These are phyloP conservation scores for Cyclanthera cordifolia DNA, from an alignment of 306 rosid species.

Conservation along the genomic window DNA sequence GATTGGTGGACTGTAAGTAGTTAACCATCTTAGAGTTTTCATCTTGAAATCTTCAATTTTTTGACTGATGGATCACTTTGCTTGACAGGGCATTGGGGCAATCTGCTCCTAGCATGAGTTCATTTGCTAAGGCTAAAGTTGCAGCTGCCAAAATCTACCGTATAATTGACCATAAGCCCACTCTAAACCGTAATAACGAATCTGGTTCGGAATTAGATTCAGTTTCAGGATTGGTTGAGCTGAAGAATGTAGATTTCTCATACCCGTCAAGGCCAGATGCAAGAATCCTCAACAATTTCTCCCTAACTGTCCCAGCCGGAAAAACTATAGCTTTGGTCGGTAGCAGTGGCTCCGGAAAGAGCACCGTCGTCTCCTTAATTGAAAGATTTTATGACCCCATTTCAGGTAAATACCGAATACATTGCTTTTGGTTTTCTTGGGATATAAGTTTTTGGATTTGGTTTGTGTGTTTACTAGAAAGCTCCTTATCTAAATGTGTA, in stretches of 20 bases:
- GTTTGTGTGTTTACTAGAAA: slow-evolving; percentile 1
- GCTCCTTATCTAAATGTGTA: slow-evolving; percentile 19
- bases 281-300: slow-evolving; percentile 55
- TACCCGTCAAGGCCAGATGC: slow-evolving; percentile 91
- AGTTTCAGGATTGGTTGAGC: slow-evolving; percentile 70
- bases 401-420: slow-evolving; percentile 34
- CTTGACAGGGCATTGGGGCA: slow-evolving; percentile 78
- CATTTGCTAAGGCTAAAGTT: slow-evolving; percentile 87
- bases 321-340: slow-evolving; percentile 96
- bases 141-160: slow-evolving; percentile 82
- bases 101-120: slow-evolving; percentile 91
- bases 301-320: slow-evolving; percentile 76
- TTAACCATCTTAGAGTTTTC: background rate
- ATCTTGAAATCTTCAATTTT: background rate
- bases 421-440: slow-evolving; percentile 2
- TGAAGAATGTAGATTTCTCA: slow-evolving; percentile 69
- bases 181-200: slow-evolving; percentile 63
- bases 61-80: slow-evolving; percentile 3
- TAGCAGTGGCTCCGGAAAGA: slow-evolving; percentile 97
- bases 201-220: slow-evolving; percentile 63
- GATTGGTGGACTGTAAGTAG: slow-evolving; percentile 88
- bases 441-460: background rate
- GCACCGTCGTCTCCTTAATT: slow-evolving; percentile 91
- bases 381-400: slow-evolving; percentile 91
- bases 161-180: slow-evolving; percentile 77